A percentile compares a stretch with the other conserved stretches of the same genome.
phyloP scores from a whole-genome alignment of 306 rosid species.

The Rubus parviflorus region DNA sequence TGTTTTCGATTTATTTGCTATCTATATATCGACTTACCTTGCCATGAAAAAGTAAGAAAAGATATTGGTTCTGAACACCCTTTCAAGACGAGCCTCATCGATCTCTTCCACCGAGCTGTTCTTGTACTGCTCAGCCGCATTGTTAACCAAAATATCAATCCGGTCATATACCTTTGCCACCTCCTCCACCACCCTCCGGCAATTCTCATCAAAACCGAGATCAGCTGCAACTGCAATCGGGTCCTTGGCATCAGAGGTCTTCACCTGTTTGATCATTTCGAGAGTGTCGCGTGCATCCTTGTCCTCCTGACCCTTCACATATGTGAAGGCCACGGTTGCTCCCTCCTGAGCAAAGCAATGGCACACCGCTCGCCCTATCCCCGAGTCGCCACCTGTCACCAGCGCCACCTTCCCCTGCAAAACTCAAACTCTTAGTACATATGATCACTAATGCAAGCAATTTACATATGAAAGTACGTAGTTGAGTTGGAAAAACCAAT shows the following conservation, averaged over 20 bases:
- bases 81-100: slow-evolving; percentile 56
- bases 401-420: slow-evolving; percentile 74
- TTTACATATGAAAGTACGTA: background rate
- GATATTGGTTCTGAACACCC: slow-evolving; percentile 77
- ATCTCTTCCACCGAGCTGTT: slow-evolving; percentile 56
- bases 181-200: slow-evolving; percentile 61
- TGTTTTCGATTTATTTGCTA: background rate
- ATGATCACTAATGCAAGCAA: background rate
- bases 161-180: slow-evolving; percentile 52
- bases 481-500: background rate
- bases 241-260: slow-evolving; percentile 48
- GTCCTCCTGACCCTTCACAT: slow-evolving; percentile 68
- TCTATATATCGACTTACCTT: slow-evolving; percentile 37
- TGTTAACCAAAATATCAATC: slow-evolving; percentile 67
- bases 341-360: slow-evolving; percentile 70
- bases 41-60: slow-evolving; percentile 64
- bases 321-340: slow-evolving; percentile 77
- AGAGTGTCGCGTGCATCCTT: slow-evolving; percentile 66
- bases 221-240: slow-evolving; percentile 74
- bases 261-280: slow-evolving; percentile 46
- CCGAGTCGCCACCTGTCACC: slow-evolving; percentile 81
- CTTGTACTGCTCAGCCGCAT: slow-evolving; percentile 74
- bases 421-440: background rate
- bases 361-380: slow-evolving; percentile 75
- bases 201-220: slow-evolving; percentile 69